Conservation (phyloP, 169 alveolate genomes). For the Eimeria brunetti region DNA sequence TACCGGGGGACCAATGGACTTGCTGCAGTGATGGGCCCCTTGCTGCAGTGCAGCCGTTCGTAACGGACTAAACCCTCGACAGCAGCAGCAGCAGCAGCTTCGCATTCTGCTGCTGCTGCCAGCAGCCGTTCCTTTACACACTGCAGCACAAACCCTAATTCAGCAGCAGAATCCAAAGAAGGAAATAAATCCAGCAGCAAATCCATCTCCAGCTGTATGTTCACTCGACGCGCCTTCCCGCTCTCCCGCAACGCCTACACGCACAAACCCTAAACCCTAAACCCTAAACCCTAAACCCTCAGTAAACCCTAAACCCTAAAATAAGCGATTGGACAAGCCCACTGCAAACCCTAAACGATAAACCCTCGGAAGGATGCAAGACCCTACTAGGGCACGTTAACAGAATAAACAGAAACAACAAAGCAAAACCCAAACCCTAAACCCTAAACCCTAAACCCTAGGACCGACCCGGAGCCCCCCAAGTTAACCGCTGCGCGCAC, state of each 20-base stretch:
- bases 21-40: slow-evolving; percentile 84
- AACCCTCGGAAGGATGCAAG: no score
- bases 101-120: slow-evolving; percentile 11
- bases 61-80: slow-evolving; percentile 72
- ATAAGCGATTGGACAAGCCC: no score
- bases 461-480: no score
- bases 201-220: background rate
- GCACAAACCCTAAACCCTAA: background rate
- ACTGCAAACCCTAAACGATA: no score
- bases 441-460: background rate
- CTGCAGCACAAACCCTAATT: background rate
- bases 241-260: slow-evolving; percentile 70
- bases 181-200: background rate
- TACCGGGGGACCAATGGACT: slow-evolving; percentile 79
- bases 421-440: no score
- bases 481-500: no score
- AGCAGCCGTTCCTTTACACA: background rate
- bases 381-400: no score
- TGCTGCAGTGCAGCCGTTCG: slow-evolving; percentile 83
- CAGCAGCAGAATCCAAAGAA: background rate
- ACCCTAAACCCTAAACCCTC: background rate
- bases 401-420: no score
- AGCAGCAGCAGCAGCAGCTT: slow-evolving; percentile 14
- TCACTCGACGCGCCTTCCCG: slow-evolving; percentile 21
- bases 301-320: no score